Percentiles rank a stretch among this genome's conserved stretches.
Conservation (phyloP, 129 eudicot genomes). For the Escallonia herrerae region DNA sequence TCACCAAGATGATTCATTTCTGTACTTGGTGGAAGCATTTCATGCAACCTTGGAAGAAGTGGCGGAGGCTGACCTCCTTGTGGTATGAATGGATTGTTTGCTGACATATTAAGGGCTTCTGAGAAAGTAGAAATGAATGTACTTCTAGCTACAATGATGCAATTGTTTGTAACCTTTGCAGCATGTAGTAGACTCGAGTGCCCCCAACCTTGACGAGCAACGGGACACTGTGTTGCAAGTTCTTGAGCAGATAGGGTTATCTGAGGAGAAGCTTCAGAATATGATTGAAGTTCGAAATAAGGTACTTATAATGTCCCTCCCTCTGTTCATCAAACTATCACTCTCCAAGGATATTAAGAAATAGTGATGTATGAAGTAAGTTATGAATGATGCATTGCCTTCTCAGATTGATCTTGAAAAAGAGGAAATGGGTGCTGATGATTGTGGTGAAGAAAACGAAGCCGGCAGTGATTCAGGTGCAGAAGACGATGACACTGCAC, state of each 20-base stretch:
- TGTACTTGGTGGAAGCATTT: conserved; percentile 91
- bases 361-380: neutral
- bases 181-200: conserved; percentile 97
- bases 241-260: conserved; percentile 69
- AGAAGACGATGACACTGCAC: conserved; percentile 19
- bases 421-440: conserved; percentile 17
- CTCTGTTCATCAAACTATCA: neutral
- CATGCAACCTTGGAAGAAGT: conserved; percentile 99
- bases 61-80: conserved; percentile 97
- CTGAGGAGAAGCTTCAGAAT: conserved; percentile 62
- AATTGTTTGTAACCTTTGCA: conserved; percentile 26
- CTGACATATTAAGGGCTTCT: no score
- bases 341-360: neutral
- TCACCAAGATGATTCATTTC: conserved; percentile 3
- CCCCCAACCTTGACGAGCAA: conserved; percentile 74
- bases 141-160: neutral
- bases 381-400: neutral
- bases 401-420: conserved; percentile 65
- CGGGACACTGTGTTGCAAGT: conserved; percentile 80
- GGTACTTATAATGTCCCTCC: conserved; percentile 29
- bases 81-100: conserved; percentile 44
- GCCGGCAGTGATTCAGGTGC: conserved; percentile 1
- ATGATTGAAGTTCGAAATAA: conserved; percentile 99
- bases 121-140: neutral
- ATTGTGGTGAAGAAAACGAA: conserved; percentile 11